Evolutionary conservation across 495 filamentous ascomycete genomes (phyloP), one percentile per base, ranked within the genome.

Genomic region (Lepidopterella palustris): DNA sequence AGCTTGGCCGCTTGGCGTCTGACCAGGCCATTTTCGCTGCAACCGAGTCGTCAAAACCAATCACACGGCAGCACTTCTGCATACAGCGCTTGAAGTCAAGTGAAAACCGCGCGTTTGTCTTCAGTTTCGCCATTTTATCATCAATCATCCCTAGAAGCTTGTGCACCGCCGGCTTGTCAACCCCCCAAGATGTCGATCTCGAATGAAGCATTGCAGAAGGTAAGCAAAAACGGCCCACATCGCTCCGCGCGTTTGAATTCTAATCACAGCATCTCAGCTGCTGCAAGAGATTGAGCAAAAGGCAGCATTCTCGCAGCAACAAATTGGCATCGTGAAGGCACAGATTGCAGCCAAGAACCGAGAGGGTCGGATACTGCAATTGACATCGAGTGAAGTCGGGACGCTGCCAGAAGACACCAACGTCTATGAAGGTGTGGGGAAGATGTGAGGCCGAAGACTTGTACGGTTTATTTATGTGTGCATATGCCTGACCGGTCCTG

Each of bases 121-220:
- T 28, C 39, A 59, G 45, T 20, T 39, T 28, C 20, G 40, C 15
- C 25, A 21, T 27, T 32, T 18, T n/a, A 15, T 9, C n/a, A 45
- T 45, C 40, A 13, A 48, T 23, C 53, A 58, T 52, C 51, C 20
- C 26, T 40, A 2, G 10, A 42, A 42, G 35, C 35, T 42, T 10
- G 35, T 42, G 13, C 35, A 18, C 35, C 18, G 35, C 18, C 35
- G 18, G 35, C 35, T 18, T 42, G 10, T 42, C n/a, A 42, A 42
- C 10, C 18, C 18, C 39, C 35, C 20, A 81, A 65, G 59, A 98
- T 98, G 93, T 95, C 93, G 62, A 92, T 98, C 67, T 87, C 92
- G 58, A 96, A 93, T 70, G 89, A 96, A 80, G 90, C 92, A 65
- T 78, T 97, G 60, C 88, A 96, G 73, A 96, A 96, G 86, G 93